Evolutionary conservation across 805 yeast species (phyloP), one percentile per base, ranked within the genome.

Genomic region (Soucietia sequanensis): DNA sequence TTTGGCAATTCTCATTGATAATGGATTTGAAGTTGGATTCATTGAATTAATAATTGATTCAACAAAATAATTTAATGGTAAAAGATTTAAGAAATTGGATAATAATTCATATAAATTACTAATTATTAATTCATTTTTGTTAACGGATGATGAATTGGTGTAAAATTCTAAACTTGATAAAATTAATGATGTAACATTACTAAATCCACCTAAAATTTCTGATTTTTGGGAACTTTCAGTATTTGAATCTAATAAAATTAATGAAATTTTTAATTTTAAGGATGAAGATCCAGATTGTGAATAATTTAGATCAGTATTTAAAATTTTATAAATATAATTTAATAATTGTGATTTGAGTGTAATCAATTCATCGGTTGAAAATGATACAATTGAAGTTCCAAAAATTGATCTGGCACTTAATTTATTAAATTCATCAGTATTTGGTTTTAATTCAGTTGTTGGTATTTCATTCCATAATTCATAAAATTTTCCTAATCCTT

Each of bases 51-150:
- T 41, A 16, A 84, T 72, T 2, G 95, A 77, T 12, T 70, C 65
- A 19, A 83, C 81, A 55, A 86, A 90, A 44, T 78, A 75, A 42
- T 72, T 72, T 43, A 89, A 75, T 20, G 98, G 96, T 34, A 91
- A 65, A 42, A 88, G 66, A 38, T 79, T 78, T 39, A 91, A 63
- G 43, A 81, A 63, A 44, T 76, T 76, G 22, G 79, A 76, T 43
- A 91, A 67, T 33, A 86, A 59, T 18, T 67, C 70, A 52, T 78
- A 78, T 34, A 81, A 60, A 22, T 64, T 66, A 27, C 52, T 56
- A 13, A 70, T 60, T 16, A 70, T 60, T 23, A 60, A 65, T 11
- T 57, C 56, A 21, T 52, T 58, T 6, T 27, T 8, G 12, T 14
- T 12, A 11, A 18, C 18, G 13, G 19, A 34, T 11, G 23, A 21